Evolutionary conservation across 208 protist genomes (phyloP).

Genomic region (Leishmania amazonensis): DNA sequence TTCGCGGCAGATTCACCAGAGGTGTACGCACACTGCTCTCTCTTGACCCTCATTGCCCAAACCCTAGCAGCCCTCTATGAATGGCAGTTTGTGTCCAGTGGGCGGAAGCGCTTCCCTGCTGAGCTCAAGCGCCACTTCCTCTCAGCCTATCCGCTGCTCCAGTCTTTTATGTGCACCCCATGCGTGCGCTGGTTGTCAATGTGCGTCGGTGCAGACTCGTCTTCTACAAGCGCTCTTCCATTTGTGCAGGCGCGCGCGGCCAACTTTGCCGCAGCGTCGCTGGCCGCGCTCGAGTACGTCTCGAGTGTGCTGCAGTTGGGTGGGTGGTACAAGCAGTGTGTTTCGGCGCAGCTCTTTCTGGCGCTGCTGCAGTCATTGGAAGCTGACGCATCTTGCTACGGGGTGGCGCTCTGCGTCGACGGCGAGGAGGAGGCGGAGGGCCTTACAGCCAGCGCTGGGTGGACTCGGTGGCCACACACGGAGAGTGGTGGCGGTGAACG

Average conservation of each 20-base stretch:
- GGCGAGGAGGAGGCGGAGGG: conserved; percentile 8
- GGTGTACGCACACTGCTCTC: conserved; percentile 2
- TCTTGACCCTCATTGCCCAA: conserved; percentile 13
- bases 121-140: conserved; percentile 24
- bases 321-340: conserved; percentile 39
- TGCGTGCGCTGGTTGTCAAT: conserved; percentile 16
- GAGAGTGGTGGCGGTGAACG: not conserved
- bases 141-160: conserved; percentile 11
- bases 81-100: conserved; percentile 21
- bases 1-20: not conserved
- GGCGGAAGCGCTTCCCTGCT: conserved; percentile 15
- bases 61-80: conserved; percentile 22
- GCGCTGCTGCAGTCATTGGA: conserved; percentile 35
- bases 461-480: not conserved
- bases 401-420: conserved; percentile 10
- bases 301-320: conserved; percentile 36
- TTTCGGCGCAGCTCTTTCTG: conserved; percentile 26
- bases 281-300: conserved; percentile 28
- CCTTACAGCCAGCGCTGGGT: not conserved
- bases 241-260: not conserved
- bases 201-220: not conserved
- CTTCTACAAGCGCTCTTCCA: not conserved
- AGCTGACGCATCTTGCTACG: conserved; percentile 30
- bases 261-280: not conserved
- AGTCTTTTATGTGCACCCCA: conserved; percentile 7